These are phyloP conservation scores for Candida vaughaniae DNA, from an alignment of 805 yeast species.

Conservation along the genomic window DNA sequence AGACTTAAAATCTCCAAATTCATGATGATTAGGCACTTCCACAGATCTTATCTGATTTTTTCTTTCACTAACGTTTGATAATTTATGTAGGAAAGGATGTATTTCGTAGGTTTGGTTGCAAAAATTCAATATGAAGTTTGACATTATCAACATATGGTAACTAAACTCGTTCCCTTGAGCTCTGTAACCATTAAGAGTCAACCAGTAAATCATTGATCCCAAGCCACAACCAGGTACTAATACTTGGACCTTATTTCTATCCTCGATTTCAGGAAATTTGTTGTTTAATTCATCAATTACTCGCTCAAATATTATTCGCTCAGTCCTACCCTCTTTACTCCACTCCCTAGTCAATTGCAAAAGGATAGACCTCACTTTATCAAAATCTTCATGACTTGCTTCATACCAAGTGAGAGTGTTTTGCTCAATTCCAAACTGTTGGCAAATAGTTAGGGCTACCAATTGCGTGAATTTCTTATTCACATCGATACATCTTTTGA, in stretches of 20 bases:
- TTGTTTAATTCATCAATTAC: constrained; percentile 35
- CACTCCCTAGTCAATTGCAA: constrained; percentile 63
- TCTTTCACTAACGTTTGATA: constrained; percentile 46
- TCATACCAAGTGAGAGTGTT: constrained; percentile 42
- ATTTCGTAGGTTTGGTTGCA: constrained; percentile 40
- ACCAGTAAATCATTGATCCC: constrained; percentile 57
- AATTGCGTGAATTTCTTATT: constrained; percentile 45
- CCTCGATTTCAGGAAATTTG: constrained; percentile 31
- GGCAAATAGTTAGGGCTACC: constrained; percentile 44
- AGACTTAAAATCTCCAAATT: constrained; percentile 5
- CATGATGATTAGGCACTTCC: constrained; percentile 46
- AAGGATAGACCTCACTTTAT: constrained; percentile 56
- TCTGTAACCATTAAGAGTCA: constrained; percentile 53
- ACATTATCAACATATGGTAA: constrained; percentile 60
- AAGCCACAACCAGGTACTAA: constrained; percentile 67
- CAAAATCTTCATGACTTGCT: constrained; percentile 45
- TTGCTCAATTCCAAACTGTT: constrained; percentile 48
- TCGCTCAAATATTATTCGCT: constrained; percentile 42
- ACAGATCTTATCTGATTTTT: constrained; percentile 51
- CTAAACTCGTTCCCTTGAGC: constrained; percentile 70
- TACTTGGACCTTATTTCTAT: constrained; percentile 41
- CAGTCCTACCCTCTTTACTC: constrained; percentile 51
- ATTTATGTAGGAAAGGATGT: constrained; percentile 55
- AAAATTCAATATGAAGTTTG: constrained; percentile 53
- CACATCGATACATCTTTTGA: constrained; percentile 42